Percentiles rank a stretch among this genome's conserved stretches.
Evolutionary conservation across 139 green algal species (phyloP).

Genomic region (Closterium sp.): DNA sequence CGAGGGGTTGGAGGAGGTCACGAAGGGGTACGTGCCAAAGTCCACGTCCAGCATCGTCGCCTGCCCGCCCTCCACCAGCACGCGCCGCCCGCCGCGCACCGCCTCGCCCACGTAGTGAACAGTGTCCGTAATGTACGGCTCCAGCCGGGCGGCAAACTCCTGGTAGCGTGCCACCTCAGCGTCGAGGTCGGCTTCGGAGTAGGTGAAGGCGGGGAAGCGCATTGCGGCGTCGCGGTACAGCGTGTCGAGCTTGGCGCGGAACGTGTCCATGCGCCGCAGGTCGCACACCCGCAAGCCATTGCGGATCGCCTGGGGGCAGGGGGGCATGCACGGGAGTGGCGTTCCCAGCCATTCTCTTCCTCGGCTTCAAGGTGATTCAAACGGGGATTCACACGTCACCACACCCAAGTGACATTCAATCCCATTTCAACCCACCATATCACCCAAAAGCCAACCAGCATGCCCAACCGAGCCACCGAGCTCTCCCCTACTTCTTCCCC

Average conservation of each 20-base stretch:
- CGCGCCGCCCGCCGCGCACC: slow-evolving; percentile 65
- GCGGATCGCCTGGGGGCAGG: slow-evolving; percentile 62
- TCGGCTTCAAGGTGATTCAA: too few species aligned
- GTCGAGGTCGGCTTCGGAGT: slow-evolving; percentile 79
- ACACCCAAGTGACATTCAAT: too few species aligned
- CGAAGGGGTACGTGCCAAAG: slow-evolving; percentile 99
- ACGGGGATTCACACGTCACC: too few species aligned
- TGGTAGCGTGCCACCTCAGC: slow-evolving; percentile 79
- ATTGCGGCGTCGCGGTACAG: slow-evolving; percentile 66
- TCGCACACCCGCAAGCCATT: slow-evolving; percentile 93
- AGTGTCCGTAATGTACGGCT: slow-evolving; percentile 85
- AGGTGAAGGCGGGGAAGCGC: slow-evolving; percentile 69
- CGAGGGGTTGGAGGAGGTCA: slow-evolving; percentile 95
- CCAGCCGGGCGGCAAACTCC: slow-evolving; percentile 60
- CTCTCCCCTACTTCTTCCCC: not conserved
- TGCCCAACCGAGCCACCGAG: not conserved
- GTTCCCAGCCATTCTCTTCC: too few species aligned
- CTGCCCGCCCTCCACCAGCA: slow-evolving; percentile 98
- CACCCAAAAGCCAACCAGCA: not conserved
- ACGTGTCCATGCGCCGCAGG: slow-evolving; percentile 59
- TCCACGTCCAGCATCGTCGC: slow-evolving; percentile 99
- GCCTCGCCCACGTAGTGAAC: slow-evolving; percentile 65
- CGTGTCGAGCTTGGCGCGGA: slow-evolving; percentile 36
- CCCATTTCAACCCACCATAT: not conserved
- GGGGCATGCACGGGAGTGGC: too few species aligned